Evolutionary conservation across 1,284 basidiomycete genomes (phyloP), one percentile per base, ranked within the genome.

Genomic region (Heterobasidion annosum): DNA sequence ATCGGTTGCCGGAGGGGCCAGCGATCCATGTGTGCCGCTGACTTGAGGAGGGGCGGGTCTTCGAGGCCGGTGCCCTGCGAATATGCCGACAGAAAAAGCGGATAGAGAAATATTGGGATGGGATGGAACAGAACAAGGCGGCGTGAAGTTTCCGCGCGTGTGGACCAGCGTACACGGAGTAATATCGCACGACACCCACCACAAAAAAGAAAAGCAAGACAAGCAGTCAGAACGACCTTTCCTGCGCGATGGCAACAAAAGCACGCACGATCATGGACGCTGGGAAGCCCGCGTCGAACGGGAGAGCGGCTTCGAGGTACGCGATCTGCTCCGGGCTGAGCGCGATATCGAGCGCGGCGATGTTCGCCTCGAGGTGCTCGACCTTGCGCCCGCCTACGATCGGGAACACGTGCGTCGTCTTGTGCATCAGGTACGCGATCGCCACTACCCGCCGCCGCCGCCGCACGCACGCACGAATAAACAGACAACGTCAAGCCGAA

Each of bases 351-450:
- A 72, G 63, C n/a, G 64, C 67, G 34, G 65, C 57, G 50, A 71
- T 60, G 60, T 70, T 70, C 52, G 58, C 59, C 25, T 61, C 43
- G 8, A 71, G 59, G 47, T 71, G 67, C 54, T 63, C 61, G 32
- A 67, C 58, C 56, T 70, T 71, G 54, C 67, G 63, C 0, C 69
- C 69, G 15, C 70, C 69, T 19, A 69, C 56, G 51, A 70, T 62
- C 1, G 68, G 68, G 59, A 68, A 67, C 49, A 68, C 67, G 54
- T 65, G 57, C 0, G 64, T 58, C 8, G 60, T 56, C 51, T 63
- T 62, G 2, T 58, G 58, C 53, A 65, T 32, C n/a, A 63, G 48
- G 47, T 65, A 50, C 12, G 50, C 46, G 15, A 51, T 51, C 16
- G 53, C 53, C 9, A 50, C 49, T 48, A 40, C 9, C 25, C 44